Percentiles rank a stretch among this genome's conserved stretches.
phyloP scores from a whole-genome alignment of 2,329 filamentous ascomycete species.

The Xylaria arbuscula region DNA sequence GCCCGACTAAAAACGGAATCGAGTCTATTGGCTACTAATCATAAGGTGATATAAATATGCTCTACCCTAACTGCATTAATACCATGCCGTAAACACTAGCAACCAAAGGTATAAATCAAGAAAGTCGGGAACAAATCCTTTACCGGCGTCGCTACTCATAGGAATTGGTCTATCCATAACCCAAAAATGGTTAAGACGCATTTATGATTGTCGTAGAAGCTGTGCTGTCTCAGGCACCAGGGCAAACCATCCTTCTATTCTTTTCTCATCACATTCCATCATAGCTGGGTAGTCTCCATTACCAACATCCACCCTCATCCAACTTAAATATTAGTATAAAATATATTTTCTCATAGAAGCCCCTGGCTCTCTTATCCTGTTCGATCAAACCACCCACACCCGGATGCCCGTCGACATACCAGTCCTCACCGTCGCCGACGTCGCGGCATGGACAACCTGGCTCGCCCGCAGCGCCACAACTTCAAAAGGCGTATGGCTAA shows the following conservation, averaged over 20 bases:
- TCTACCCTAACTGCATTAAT: too few relatives aligned
- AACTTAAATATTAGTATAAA: too few relatives aligned
- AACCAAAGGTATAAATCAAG: neutral
- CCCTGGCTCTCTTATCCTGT: neutral
- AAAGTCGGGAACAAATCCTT: neutral
- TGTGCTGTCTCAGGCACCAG: too few relatives aligned
- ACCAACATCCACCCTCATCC: too few relatives aligned
- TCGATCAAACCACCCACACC: neutral
- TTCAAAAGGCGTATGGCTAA: slow-evolving; percentile 47
- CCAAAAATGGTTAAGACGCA: too few relatives aligned
- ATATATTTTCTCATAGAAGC: too few relatives aligned
- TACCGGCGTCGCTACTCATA: neutral
- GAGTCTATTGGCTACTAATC: neutral
- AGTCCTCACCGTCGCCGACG: slow-evolving; percentile 42
- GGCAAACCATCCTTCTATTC: too few relatives aligned
- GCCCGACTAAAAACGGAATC: slow-evolving; percentile 12
- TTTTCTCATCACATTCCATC: too few relatives aligned
- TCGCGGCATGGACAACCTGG: slow-evolving; percentile 45
- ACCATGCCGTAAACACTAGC: neutral
- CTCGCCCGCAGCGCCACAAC: slow-evolving; percentile 40
- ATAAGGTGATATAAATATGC: too few relatives aligned
- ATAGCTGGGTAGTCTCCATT: too few relatives aligned
- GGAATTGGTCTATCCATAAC: too few relatives aligned
- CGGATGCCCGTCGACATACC: slow-evolving; percentile 43
- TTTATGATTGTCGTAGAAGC: too few relatives aligned